A percentile compares a stretch with the other conserved stretches of the same genome.
These are phyloP conservation scores for Populus hybrid DNA, from an alignment of 441 rosid species.

Conservation along the genomic window DNA sequence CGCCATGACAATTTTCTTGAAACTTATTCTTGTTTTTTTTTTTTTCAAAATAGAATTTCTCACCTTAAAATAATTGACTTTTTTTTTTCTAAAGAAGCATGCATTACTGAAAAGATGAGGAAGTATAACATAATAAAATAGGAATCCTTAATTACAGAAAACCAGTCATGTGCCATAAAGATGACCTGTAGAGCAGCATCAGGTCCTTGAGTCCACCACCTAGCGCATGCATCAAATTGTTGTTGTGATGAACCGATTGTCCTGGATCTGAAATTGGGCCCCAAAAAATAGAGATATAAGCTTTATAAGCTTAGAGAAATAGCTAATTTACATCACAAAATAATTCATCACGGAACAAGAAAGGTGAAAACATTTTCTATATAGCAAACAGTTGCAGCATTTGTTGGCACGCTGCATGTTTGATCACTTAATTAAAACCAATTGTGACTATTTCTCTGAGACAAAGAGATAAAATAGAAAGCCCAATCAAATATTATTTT, in stretches of 20 bases:
- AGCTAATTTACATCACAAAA: constrained; percentile 4
- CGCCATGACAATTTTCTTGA: no score
- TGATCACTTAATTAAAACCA: no score
- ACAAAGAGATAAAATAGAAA: no score
- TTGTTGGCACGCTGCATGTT: no score
- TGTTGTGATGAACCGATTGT: constrained; percentile 43
- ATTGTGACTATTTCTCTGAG: no score
- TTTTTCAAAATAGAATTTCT: no score
- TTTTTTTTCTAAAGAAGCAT: no score
- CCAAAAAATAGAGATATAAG: not conserved
- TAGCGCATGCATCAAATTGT: constrained; percentile 98
- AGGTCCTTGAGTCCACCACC: constrained; percentile 99
- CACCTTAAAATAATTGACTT: no score
- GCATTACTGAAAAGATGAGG: no score
- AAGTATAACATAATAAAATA: no score
- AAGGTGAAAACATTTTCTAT: not conserved
- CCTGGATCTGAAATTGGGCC: constrained; percentile 31
- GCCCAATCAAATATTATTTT: no score
- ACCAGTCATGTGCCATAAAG: constrained; percentile 19
- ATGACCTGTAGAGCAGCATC: constrained; percentile 86
- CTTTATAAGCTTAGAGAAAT: constrained; percentile 11
- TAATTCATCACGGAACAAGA: not conserved
- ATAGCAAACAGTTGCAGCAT: not conserved
- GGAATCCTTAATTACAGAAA: not conserved
- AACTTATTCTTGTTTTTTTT: no score